Evolutionary conservation across 148 eudicot species (phyloP).

Genomic region (Amaranthus palmeri): DNA sequence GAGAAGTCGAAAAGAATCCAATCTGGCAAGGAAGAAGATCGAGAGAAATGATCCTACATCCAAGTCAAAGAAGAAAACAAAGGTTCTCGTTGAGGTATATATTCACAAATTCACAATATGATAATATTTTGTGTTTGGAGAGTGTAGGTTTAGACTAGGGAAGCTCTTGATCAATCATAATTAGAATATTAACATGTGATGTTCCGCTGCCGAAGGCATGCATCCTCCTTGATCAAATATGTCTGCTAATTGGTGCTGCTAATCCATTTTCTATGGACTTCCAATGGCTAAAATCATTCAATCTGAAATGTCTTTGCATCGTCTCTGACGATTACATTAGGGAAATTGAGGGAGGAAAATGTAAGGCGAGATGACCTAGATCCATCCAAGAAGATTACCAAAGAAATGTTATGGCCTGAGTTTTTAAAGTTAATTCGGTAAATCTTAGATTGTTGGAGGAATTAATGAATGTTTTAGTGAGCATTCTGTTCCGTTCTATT

Average conservation of each 20-base stretch:
- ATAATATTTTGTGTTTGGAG: background rate
- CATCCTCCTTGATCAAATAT: background rate
- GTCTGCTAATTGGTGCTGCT: background rate
- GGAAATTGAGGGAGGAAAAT: too few species aligned
- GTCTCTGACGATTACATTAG: background rate
- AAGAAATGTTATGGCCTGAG: too few species aligned
- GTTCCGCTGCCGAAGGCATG: background rate
- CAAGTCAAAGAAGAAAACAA: constrained; percentile 64
- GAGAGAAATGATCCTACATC: constrained; percentile 37
- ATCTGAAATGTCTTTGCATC: background rate
- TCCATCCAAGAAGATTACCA: too few species aligned
- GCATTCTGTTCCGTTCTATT: too few species aligned
- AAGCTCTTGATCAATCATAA: background rate
- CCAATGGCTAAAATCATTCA: background rate
- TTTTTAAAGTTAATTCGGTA: too few species aligned
- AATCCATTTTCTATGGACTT: background rate
- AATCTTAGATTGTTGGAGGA: too few species aligned
- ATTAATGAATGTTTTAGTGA: too few species aligned
- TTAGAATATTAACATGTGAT: background rate
- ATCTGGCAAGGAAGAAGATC: constrained; percentile 23
- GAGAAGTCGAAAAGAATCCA: constrained; percentile 32
- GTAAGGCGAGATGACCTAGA: too few species aligned
- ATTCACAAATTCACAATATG: background rate
- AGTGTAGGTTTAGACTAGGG: background rate
- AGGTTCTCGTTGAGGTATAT: constrained; percentile 78